Percentiles rank a stretch among this genome's conserved stretches.
Evolutionary conservation across 78 protist species (phyloP).

Genomic region (Dictyostelium purpureum): DNA sequence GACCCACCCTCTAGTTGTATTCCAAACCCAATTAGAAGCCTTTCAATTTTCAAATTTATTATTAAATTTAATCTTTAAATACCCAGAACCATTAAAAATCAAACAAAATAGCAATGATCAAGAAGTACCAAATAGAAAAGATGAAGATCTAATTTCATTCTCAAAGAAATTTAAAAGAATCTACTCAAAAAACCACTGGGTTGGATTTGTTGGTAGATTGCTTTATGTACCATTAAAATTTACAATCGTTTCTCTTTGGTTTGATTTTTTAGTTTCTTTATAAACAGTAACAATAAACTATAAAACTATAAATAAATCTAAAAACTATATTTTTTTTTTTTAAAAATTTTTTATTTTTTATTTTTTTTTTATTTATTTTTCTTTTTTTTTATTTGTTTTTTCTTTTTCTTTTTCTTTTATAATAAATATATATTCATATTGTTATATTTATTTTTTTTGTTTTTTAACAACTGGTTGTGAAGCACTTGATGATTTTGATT

Average conservation of each 20-base stretch:
- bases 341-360: neutral
- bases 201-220: slow-evolving; percentile 37
- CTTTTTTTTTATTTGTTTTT: neutral
- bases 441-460: neutral
- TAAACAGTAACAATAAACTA: neutral
- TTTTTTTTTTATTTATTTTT: neutral
- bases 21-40: slow-evolving; percentile 43
- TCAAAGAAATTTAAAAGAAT: neutral
- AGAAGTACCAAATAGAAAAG: neutral
- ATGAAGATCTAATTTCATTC: neutral
- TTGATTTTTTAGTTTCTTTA: slow-evolving; percentile 21
- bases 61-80: neutral
- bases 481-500: too few species aligned
- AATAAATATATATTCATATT: neutral
- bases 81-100: neutral
- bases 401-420: neutral
- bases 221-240: slow-evolving; percentile 11
- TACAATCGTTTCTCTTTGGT: slow-evolving; percentile 38
- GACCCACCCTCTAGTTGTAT: slow-evolving; percentile 1
- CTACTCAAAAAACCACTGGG: neutral
- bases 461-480: neutral
- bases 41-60: slow-evolving; percentile 15
- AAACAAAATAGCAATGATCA: neutral
- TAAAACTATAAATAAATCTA: neutral
- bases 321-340: neutral